A percentile compares a stretch with the other conserved stretches of the same genome.
These are phyloP conservation scores for Groenewaldozyma salmanticensis DNA, from an alignment of 805 yeast genomes.

Conservation along the genomic window DNA sequence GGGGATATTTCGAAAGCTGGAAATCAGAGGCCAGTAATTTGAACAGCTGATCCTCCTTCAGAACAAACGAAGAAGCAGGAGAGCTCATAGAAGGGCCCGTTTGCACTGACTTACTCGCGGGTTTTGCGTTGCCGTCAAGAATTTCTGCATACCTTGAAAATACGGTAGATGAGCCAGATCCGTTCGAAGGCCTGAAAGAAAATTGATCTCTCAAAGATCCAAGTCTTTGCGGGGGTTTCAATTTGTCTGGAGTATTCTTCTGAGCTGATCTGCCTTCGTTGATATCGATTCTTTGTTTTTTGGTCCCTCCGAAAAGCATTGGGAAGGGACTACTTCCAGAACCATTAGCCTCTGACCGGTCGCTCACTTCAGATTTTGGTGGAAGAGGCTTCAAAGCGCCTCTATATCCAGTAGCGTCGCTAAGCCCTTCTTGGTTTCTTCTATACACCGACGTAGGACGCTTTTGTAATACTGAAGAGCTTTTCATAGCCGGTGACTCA, in stretches of 20 bases:
- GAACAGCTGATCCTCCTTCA: background rate
- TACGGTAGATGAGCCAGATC: conserved; percentile 5
- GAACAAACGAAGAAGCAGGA: conserved; percentile 1
- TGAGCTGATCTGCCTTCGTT: background rate
- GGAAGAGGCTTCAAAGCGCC: background rate
- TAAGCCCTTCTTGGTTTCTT: background rate
- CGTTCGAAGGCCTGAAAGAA: conserved; percentile 4
- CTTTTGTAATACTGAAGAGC: conserved; percentile 6
- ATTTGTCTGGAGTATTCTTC: background rate
- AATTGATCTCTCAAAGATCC: conserved; percentile 11
- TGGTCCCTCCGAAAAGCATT: conserved; percentile 5
- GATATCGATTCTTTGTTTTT: background rate
- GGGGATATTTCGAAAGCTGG: background rate
- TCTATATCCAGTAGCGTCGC: background rate
- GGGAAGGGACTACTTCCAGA: conserved; percentile 7
- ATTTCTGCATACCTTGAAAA: conserved; percentile 7
- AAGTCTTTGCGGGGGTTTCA: conserved; percentile 4
- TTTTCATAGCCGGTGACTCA: conserved; percentile 7
- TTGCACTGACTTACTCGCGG: background rate
- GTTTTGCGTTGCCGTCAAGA: conserved; percentile 6
- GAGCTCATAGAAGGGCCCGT: conserved; percentile 1
- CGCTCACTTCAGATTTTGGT: background rate
- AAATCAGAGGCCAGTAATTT: background rate
- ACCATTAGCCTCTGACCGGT: background rate
- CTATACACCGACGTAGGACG: conserved; percentile 11